Evolutionary conservation across 305 asterid genomes (phyloP).

Genomic region (Galium porrigens): DNA sequence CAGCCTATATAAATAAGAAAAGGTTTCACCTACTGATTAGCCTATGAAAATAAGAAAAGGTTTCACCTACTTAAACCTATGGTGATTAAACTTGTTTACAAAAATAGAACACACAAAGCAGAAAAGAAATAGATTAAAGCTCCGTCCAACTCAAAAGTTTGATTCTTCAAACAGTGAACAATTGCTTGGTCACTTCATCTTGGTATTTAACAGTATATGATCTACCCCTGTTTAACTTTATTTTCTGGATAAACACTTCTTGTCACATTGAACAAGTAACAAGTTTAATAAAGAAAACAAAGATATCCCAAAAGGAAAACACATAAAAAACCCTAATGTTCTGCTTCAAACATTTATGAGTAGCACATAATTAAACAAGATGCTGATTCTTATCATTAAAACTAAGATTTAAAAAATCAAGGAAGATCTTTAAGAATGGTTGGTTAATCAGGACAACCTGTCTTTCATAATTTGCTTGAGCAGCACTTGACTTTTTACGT

Average conservation of each 20-base stretch:
- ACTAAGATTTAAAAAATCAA: not conserved
- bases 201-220: not conserved
- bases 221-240: not conserved
- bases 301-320: not conserved
- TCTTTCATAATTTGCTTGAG: conserved; percentile 86
- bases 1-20: not conserved
- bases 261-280: not conserved
- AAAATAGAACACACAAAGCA: not conserved
- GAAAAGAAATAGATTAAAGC: not conserved
- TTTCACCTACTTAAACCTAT: not conserved
- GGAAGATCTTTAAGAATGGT: conserved; percentile 6
- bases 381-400: not conserved
- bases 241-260: not conserved
- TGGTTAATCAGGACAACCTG: conserved; percentile 37
- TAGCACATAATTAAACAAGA: conserved; percentile 2
- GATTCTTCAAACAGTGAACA: not conserved
- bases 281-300: not conserved
- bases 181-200: not conserved
- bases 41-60: not conserved
- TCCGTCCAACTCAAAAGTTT: not conserved
- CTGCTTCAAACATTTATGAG: not conserved
- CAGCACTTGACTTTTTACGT: conserved; percentile 58
- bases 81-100: not conserved
- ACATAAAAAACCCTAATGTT: not conserved
- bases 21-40: not conserved